Evolutionary conservation across 2,329 filamentous ascomycete species (phyloP), one percentile per base, ranked within the genome.

Genomic region (Fusarium foetens): DNA sequence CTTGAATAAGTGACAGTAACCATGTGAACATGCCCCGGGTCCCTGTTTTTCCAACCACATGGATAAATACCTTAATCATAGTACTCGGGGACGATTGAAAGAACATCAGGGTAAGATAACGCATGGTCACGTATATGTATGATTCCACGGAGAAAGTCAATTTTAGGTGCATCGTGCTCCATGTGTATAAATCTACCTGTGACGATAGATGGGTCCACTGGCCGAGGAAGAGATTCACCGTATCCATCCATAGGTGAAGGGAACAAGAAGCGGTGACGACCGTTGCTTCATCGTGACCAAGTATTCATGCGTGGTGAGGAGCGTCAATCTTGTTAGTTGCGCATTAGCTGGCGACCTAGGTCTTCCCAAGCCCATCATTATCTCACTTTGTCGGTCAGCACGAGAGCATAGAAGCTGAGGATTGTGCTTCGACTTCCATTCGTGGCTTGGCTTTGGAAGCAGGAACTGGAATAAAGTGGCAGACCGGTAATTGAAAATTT

Each of bases 311-410:
- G 43, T 42, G 39, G 29, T 53, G 39, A 49, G 51, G 27, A 68
- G 45, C 33, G 23, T 45, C 42, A 55, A 35, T 68, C 57, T 71
- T 57, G 53, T 64, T 71, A 71, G 51, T 45, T 57, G 58, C 43
- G 68, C 53, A 55, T 71, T 72, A 51, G 64, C 53, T 29, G 33
- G 16, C 39, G 43, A 59, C 58, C 31, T 58, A 58, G 62, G 46
- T 52, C 41, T 45, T 48, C 19, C 54, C 51, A 51, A 51, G 41
- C 54, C 55, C 38, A 35, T 53, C 23, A 53, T 48, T 72, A 63
- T 70, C 35, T 66, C 52, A 51, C 49, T 66, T 70, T 73, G 70
- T 72, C 70, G 70, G 70, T 72, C 70, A 72, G 53, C 52, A 61
- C 49, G 55, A 64, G 46, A 60, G 54, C 35, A 58, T 46, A 55